Percentiles rank a stretch among this genome's conserved stretches.
These are phyloP conservation scores for Acanthamoeba culbertsoni DNA, from an alignment of 208 protist species.

Conservation along the genomic window DNA sequence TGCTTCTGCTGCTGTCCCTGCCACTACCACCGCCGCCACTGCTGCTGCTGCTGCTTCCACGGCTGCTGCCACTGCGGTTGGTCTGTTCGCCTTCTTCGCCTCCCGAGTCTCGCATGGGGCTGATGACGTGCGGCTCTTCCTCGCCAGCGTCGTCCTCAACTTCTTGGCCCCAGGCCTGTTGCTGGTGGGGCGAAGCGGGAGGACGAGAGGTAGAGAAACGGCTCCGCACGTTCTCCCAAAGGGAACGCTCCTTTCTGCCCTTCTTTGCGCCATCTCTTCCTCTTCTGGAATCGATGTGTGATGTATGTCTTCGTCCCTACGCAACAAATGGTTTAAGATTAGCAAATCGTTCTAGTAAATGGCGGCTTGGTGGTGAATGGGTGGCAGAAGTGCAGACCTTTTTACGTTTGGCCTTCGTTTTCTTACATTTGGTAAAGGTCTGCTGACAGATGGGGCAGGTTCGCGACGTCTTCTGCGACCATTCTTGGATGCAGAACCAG, in stretches of 20 bases:
- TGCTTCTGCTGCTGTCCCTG: not conserved
- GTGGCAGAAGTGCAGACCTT: not conserved
- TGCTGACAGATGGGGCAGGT: conserved; percentile 16
- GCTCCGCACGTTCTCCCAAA: not conserved
- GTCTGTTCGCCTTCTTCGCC: not conserved
- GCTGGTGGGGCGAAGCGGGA: not conserved
- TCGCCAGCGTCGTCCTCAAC: not conserved
- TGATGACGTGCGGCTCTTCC: not conserved
- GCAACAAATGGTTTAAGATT: not conserved
- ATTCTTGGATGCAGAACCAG: conserved; percentile 16
- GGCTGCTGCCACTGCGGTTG: not conserved
- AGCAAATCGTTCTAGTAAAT: not conserved
- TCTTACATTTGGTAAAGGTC: not conserved
- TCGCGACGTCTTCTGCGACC: not conserved
- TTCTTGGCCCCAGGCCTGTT: not conserved
- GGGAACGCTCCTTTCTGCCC: not conserved
- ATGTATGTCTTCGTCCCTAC: not conserved
- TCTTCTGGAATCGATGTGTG: too few species aligned
- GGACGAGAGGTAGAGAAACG: not conserved
- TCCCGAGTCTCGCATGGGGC: not conserved
- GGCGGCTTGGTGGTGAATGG: not conserved
- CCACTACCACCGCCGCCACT: not conserved
- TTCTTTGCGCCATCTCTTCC: not conserved
- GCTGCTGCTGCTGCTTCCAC: not conserved
- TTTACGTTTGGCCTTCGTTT: not conserved